These are phyloP conservation scores for Euphorbia lathyris DNA, from an alignment of 345 rosid genomes.

Conservation along the genomic window DNA sequence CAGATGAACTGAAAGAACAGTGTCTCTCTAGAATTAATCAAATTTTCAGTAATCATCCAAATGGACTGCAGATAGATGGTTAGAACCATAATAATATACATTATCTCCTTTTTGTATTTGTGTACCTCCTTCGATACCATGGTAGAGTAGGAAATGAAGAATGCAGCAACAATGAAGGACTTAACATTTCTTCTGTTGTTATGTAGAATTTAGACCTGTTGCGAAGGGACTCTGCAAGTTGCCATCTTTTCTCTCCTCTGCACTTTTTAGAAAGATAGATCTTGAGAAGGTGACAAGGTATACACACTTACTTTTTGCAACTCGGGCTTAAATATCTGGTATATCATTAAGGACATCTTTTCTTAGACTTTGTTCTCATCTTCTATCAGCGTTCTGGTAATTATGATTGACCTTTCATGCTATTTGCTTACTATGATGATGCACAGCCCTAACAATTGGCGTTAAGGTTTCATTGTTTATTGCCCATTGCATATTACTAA, in stretches of 20 bases:
- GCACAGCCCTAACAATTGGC: background rate
- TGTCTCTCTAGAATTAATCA: constrained; percentile 24
- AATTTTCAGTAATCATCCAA: constrained; percentile 14
- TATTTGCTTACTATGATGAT: background rate
- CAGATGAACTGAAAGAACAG: constrained; percentile 27
- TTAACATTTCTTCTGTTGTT: constrained; percentile 3
- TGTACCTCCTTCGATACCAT: background rate
- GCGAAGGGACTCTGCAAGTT: constrained; percentile 79
- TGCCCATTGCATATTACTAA: background rate
- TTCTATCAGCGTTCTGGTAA: background rate
- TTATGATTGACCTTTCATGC: background rate
- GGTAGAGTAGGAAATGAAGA: background rate
- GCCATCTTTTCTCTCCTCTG: constrained; percentile 73
- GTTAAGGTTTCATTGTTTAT: too few relatives aligned
- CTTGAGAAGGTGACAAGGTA: constrained; percentile 66
- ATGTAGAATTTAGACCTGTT: constrained; percentile 17
- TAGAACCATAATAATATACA: constrained; percentile 3
- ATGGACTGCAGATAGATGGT: constrained; percentile 28
- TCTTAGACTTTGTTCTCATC: background rate
- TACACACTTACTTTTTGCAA: background rate
- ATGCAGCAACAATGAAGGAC: background rate
- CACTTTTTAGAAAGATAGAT: constrained; percentile 73
- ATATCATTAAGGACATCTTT: background rate
- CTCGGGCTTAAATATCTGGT: background rate
- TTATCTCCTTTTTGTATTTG: background rate